Base-by-base conservation (phyloP, 805 yeast species). In the Ogataea allantospora region DNA sequence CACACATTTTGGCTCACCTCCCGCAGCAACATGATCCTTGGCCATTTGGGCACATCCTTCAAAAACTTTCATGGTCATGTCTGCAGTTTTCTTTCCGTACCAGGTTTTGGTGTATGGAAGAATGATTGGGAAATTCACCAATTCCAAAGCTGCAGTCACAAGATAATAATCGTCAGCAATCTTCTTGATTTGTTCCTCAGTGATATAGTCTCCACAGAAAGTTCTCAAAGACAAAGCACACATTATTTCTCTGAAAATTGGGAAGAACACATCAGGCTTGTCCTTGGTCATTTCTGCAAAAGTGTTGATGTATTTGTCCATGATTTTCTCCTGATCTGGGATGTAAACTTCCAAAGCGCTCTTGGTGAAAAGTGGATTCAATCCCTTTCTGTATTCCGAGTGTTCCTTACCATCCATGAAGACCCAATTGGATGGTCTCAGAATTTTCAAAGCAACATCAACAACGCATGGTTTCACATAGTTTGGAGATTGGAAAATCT, bases 381-480 rank as follows among this genome's bases (percentile, higher is more conserved):
- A 70, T 10, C 93, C 80, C 62, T 80, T 80, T 66, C 99, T 81
- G 67, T 91, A 93, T 65, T 93, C 99, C 42, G 80, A 78, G 56
- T 93, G 99, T 22, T 81, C 95, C 67, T 88, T 88, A 52, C 99
- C 99, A 58, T 93, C 99, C 55, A 88, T 67, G 63, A 93, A 93
- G 24, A 93, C 99, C 99, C 99, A 93, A 70, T 91, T 93, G 30
- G 91, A 73, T 31, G 98, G 97, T 65, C 98, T 80, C 56, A 93
- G 70, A 50, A 93, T 87, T 66, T 93, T 93, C 47, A 81, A 73
- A 14, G 99, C 99, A 38, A 88, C 98, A 60, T 93, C 99, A 48
- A 93, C 99, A 44, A 93, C 96, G 68, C 99, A 93, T 5, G 99
- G 99, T 64, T 88, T 88, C 45, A 88, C 97, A 57, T 74, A 93